Conservation (phyloP, 129 eudicot genomes). For the Arctium minus region DNA sequence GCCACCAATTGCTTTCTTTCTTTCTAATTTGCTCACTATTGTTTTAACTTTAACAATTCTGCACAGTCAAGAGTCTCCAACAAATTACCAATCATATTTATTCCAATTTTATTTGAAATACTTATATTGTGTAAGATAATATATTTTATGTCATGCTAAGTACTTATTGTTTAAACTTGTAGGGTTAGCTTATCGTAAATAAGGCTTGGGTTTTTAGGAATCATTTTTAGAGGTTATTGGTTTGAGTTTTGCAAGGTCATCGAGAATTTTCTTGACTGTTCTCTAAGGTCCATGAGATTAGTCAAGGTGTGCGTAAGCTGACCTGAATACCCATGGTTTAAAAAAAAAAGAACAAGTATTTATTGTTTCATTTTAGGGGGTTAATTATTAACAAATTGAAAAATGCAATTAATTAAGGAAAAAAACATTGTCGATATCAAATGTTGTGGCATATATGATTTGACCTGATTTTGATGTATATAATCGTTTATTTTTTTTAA, state of each 20-base stretch:
- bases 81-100: background rate
- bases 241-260: too few species aligned
- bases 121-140: background rate
- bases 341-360: too few species aligned
- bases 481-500: background rate
- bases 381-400: background rate
- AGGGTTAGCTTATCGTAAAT: background rate
- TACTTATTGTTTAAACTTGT: background rate
- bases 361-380: background rate
- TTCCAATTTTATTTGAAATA: background rate
- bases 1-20: background rate
- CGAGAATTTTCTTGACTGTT: too few species aligned
- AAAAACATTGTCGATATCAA: background rate
- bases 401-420: background rate
- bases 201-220: too few species aligned
- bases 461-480: background rate
- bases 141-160: background rate
- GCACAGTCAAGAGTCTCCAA: background rate
- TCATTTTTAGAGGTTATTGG: too few species aligned
- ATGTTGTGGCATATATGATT: background rate
- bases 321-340: too few species aligned
- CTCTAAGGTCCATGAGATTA: too few species aligned
- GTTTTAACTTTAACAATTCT: background rate
- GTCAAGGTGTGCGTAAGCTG: too few species aligned
- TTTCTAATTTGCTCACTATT: background rate